These are phyloP conservation scores for Jamesozyma jinghongensis DNA, from an alignment of 805 yeast species.

Conservation along the genomic window DNA sequence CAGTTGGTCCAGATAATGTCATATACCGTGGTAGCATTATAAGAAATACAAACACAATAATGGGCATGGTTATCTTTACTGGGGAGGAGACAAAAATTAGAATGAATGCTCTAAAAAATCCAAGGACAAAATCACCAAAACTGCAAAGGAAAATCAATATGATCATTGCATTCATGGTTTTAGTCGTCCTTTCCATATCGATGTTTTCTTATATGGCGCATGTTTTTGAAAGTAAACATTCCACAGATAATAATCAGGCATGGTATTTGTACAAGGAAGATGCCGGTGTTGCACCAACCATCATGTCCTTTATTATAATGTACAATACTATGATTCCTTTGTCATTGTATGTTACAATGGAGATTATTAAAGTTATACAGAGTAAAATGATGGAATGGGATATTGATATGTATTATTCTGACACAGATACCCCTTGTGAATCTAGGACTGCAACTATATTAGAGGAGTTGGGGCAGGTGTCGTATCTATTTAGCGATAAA, in stretches of 20 bases:
- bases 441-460: constrained; percentile 91
- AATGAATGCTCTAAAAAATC: constrained; percentile 87
- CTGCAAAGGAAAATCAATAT: constrained; percentile 72
- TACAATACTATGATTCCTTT: constrained; percentile 92
- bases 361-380: constrained; percentile 85
- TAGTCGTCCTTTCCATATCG: constrained; percentile 63
- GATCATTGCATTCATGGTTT: constrained; percentile 82
- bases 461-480: constrained; percentile 95
- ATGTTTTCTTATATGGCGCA: constrained; percentile 79
- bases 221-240: constrained; percentile 38
- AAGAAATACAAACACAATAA: constrained; percentile 65
- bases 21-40: constrained; percentile 83
- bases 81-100: constrained; percentile 95
- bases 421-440: constrained; percentile 82
- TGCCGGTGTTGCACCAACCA: constrained; percentile 78
- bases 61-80: constrained; percentile 81
- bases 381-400: constrained; percentile 76
- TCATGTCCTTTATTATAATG: constrained; percentile 96
- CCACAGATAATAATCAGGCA: constrained; percentile 33
- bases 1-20: constrained; percentile 76
- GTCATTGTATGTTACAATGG: constrained; percentile 93
- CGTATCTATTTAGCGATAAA: constrained; percentile 89
- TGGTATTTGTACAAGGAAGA: constrained; percentile 74
- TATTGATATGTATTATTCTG: constrained; percentile 85
- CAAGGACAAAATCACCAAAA: constrained; percentile 89